Conservation (phyloP, 2,329 filamentous ascomycete species). For the Neofusicoccum umdonicola region DNA sequence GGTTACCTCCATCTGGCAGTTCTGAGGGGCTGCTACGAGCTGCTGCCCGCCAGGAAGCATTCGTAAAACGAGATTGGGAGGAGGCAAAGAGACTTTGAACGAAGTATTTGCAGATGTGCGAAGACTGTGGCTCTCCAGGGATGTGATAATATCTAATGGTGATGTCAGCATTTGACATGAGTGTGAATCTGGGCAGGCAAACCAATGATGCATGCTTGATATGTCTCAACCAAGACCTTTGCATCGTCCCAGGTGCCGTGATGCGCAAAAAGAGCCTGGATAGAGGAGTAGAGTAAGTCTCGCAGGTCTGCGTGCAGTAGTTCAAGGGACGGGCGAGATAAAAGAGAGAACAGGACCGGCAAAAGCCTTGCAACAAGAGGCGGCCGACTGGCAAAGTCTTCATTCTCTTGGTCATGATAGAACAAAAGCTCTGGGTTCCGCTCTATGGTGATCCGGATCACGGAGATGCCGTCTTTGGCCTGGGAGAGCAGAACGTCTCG, state of each 20-base stretch:
- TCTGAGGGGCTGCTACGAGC: slow-evolving; percentile 41
- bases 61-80: slow-evolving; percentile 37
- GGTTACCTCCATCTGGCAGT: slow-evolving; percentile 34
- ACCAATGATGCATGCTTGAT: slow-evolving; percentile 44
- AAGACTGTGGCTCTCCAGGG: slow-evolving; percentile 38
- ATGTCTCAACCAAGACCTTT: slow-evolving; percentile 32
- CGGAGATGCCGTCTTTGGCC: slow-evolving; percentile 70
- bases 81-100: slow-evolving; percentile 37
- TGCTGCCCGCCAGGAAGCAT: slow-evolving; percentile 40
- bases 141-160: slow-evolving; percentile 44
- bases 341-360: slow-evolving; percentile 51
- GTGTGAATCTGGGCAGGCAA: slow-evolving; percentile 19
- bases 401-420: slow-evolving; percentile 19
- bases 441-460: slow-evolving; percentile 70
- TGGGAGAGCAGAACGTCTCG: slow-evolving; percentile 58
- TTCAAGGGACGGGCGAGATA: slow-evolving; percentile 42
- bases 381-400: slow-evolving; percentile 34
- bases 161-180: neutral
- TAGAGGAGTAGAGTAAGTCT: slow-evolving; percentile 36
- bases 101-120: slow-evolving; percentile 17
- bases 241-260: slow-evolving; percentile 36
- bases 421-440: slow-evolving; percentile 71
- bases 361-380: slow-evolving; percentile 56
- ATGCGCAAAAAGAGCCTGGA: slow-evolving; percentile 36
- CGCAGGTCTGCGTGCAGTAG: slow-evolving; percentile 38